Base-by-base conservation (phyloP, 1,139 yeast genomes). In the Sugiyamaella castrensis region DNA sequence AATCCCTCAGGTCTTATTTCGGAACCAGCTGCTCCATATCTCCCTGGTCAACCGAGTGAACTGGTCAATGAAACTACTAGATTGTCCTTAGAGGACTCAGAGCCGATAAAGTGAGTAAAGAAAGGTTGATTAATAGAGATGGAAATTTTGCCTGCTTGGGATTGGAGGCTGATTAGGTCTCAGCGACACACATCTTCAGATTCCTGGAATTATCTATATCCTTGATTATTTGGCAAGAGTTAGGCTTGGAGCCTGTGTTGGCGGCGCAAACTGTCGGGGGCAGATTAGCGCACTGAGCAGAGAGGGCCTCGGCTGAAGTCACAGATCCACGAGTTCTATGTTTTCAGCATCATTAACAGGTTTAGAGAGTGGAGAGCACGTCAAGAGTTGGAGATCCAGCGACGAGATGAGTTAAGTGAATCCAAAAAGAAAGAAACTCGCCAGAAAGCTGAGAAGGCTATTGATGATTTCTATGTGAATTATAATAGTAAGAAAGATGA, bases 401-500 rank as follows among this genome's bases (percentile, higher is more conserved):
- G 87, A 64, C 81, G 96, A 66, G 98, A 94, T 65, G 82, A 79
- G 57, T 80, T 80, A 56, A 84, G 87, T 59, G 73, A 73, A 15
- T 73, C 79, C 57, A 87, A 81, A 65, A 81, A 86, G 66, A 73
- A 75, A 40, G 91, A 84, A 54, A 77, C 88, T 52, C 76, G 84
- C 50, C 76, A 79, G 43, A 83, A 84, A 56, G 98, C 98, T n/a
- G 80, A 82, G 62, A 81, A 82, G 65, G 83, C 92, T 47, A 82
- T 91, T 62, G 97, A 92, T 67, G 96, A 87, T 58, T 92, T 92
- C 70, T 94, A 94, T 70, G 96, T 89, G 60, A 85, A 84, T 65
- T 94, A 94, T 75, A 89, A 88, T 71, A 74, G 77, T 64, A 92
- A 92, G 72, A 87, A 83, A 70, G 95, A 88, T 50, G 79, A 79